Conservation (phyloP, 2,329 filamentous ascomycete genomes). For the Huntiella decipiens region DNA sequence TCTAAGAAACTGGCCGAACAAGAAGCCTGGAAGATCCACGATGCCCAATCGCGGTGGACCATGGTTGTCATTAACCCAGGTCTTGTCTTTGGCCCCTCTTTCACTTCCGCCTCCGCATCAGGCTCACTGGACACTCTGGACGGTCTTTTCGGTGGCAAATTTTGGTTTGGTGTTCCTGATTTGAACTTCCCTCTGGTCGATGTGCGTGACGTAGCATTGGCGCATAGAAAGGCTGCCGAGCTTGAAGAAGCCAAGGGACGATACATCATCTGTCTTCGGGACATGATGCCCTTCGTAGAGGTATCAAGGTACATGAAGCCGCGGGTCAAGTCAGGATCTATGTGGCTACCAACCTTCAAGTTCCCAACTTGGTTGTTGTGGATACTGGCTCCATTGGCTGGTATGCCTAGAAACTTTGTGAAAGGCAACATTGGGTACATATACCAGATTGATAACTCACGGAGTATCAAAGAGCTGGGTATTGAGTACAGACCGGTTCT, state of each 20-base stretch:
- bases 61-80: slow-evolving; percentile 11
- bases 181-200: slow-evolving; percentile 14
- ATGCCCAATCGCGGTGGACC: slow-evolving; percentile 11
- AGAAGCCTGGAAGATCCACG: slow-evolving; percentile 12
- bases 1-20: slow-evolving; percentile 12
- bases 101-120: slow-evolving; percentile 13
- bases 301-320: slow-evolving; percentile 9
- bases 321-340: slow-evolving; percentile 7
- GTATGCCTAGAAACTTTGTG: slow-evolving; percentile 12
- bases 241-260: slow-evolving; percentile 8
- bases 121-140: slow-evolving; percentile 15
- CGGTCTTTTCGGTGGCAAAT: slow-evolving; percentile 14
- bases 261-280: slow-evolving; percentile 8
- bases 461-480: slow-evolving; percentile 13
- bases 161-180: slow-evolving; percentile 15
- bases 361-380: neutral
- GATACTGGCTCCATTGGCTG: neutral
- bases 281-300: slow-evolving; percentile 8
- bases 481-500: slow-evolving; percentile 12
- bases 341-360: slow-evolving; percentile 12
- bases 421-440: slow-evolving; percentile 13
- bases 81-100: slow-evolving; percentile 12
- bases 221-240: slow-evolving; percentile 11
- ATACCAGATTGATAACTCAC: slow-evolving; percentile 14
- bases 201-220: slow-evolving; percentile 14